A percentile compares a stretch with the other conserved stretches of the same genome.
phyloP scores from a whole-genome alignment of 768 basidiomycete species.

The Fibroporia radiculosa region DNA sequence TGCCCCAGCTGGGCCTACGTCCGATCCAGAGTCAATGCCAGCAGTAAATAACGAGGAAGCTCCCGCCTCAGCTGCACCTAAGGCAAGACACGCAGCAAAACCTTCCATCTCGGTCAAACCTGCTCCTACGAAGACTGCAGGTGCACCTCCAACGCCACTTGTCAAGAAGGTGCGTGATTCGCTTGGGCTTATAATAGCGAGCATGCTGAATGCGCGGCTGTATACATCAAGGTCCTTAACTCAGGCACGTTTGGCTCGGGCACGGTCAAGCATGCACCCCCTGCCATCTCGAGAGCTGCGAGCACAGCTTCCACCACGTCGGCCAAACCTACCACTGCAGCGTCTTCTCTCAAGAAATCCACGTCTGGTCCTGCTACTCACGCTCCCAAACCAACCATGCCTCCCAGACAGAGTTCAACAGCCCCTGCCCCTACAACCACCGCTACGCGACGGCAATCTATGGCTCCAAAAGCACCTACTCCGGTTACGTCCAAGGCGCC shows the following conservation, averaged over 20 bases:
- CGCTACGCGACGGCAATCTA: conserved; percentile 15
- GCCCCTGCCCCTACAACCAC: conserved; percentile 20
- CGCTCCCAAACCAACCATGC: conserved; percentile 30
- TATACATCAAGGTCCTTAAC: conserved; percentile 46
- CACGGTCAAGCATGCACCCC: conserved; percentile 35
- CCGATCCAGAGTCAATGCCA: conserved; percentile 8
- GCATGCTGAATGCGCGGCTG: conserved; percentile 5
- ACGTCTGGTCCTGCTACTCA: conserved; percentile 29
- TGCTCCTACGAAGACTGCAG: conserved; percentile 40
- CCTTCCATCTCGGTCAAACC: conserved; percentile 34
- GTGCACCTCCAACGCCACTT: conserved; percentile 39
- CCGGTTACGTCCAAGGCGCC: conserved; percentile 10
- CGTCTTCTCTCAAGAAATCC: conserved; percentile 31
- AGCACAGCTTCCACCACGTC: conserved; percentile 23
- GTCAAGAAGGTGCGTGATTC: conserved; percentile 58
- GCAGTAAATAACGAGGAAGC: conserved; percentile 7
- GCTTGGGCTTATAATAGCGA: background rate
- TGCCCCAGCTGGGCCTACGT: conserved; percentile 6
- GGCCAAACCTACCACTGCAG: conserved; percentile 27
- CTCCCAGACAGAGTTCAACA: conserved; percentile 17
- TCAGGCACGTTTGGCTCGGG: conserved; percentile 62
- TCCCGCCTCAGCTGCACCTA: conserved; percentile 13
- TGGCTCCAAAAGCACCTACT: conserved; percentile 13
- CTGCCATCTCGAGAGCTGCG: conserved; percentile 34
- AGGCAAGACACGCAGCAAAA: conserved; percentile 17